Conservation (phyloP, 768 basidiomycete genomes). For the Sporobolomyces pararoseus region DNA sequence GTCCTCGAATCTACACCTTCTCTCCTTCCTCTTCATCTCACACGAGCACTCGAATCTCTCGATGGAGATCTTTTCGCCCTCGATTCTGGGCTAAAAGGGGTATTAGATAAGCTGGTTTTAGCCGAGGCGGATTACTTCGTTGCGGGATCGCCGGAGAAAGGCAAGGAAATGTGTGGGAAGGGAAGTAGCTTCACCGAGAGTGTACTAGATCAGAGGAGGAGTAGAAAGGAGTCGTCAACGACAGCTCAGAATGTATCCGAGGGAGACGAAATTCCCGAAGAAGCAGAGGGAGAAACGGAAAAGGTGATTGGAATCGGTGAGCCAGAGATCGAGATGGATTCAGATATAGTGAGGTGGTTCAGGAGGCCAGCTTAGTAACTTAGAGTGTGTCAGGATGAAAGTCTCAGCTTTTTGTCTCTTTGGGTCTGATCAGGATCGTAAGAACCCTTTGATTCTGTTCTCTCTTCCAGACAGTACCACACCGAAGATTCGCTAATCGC, state of each 20-base stretch:
- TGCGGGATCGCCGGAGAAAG: neutral
- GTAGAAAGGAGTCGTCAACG: neutral
- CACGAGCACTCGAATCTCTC: neutral
- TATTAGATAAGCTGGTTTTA: conserved; percentile 8
- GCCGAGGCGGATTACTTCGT: neutral
- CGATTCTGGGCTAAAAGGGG: neutral
- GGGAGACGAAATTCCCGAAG: neutral
- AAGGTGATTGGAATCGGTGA: neutral
- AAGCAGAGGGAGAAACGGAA: neutral
- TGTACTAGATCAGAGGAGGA: neutral
- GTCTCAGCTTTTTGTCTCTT: no score
- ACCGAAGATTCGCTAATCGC: no score
- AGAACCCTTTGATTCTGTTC: no score
- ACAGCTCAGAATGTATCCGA: neutral
- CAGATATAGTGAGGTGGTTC: conserved; percentile 10
- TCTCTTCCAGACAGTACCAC: no score
- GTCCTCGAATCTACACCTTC: neutral
- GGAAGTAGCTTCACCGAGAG: conserved; percentile 7
- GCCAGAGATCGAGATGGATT: no score
- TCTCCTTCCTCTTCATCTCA: neutral
- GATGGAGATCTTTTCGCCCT: neutral
- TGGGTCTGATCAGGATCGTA: no score
- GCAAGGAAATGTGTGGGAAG: neutral
- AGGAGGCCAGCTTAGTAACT: neutral
- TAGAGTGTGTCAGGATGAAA: no score